Evolutionary conservation across 176 grass and related monocot genomes (phyloP).

Genomic region (Thalia dealbata): DNA sequence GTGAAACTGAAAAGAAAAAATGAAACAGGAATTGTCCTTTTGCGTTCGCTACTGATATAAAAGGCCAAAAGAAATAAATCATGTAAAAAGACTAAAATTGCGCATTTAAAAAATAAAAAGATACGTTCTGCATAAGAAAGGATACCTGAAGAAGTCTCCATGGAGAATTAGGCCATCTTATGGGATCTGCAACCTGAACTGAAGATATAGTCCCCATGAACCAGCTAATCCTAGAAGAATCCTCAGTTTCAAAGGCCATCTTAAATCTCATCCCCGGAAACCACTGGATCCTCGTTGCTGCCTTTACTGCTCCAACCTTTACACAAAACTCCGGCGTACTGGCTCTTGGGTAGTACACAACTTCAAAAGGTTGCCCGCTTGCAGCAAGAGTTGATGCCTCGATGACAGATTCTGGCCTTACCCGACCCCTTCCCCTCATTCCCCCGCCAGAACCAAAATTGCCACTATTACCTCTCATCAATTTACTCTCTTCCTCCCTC

Average conservation of each 20-base stretch:
- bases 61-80: neutral
- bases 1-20: neutral
- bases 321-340: slow-evolving; percentile 70
- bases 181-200: slow-evolving; percentile 45
- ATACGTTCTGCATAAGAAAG: neutral
- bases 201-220: slow-evolving; percentile 81
- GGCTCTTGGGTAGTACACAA: slow-evolving; percentile 71
- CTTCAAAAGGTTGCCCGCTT: slow-evolving; percentile 56
- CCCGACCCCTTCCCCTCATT: slow-evolving; percentile 29
- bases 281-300: slow-evolving; percentile 59
- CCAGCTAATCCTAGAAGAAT: slow-evolving; percentile 96
- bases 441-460: neutral
- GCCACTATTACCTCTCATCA: slow-evolving; percentile 18
- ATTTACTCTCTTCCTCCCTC: slow-evolving; percentile 33
- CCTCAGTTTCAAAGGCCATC: slow-evolving; percentile 97
- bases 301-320: slow-evolving; percentile 33
- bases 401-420: slow-evolving; percentile 50
- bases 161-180: slow-evolving; percentile 58
- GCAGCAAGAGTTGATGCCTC: slow-evolving; percentile 42
- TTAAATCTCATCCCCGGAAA: slow-evolving; percentile 70
- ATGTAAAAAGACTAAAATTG: neutral
- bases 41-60: neutral
- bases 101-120: neutral
- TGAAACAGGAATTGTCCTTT: neutral
- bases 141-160: slow-evolving; percentile 84